phyloP scores from a whole-genome alignment of 2,329 filamentous ascomycete genomes.

The Ceratocystis diversiconidia region DNA sequence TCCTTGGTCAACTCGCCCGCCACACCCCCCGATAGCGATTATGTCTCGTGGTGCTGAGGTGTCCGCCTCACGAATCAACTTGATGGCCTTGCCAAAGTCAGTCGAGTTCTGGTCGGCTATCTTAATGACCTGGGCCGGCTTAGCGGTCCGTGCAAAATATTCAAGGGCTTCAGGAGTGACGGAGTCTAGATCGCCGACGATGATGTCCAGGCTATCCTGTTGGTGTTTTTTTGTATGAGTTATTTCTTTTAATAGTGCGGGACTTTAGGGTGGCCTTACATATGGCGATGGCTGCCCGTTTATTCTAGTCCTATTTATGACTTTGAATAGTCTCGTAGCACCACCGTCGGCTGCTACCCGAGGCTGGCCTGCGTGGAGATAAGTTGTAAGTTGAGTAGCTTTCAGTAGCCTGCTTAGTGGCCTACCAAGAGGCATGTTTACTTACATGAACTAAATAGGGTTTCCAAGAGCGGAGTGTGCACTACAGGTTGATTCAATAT shows the following conservation, averaged over 20 bases:
- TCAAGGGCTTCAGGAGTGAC: slow-evolving; percentile 45
- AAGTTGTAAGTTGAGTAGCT: too few relatives aligned
- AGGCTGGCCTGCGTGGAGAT: slow-evolving; percentile 37
- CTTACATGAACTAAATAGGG: slow-evolving; percentile 9
- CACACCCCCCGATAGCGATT: slow-evolving; percentile 71
- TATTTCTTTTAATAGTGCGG: neutral
- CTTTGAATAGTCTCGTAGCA: slow-evolving; percentile 56
- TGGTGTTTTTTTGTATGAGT: neutral
- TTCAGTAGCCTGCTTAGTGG: neutral
- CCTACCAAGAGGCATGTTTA: neutral
- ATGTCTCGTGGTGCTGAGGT: slow-evolving; percentile 38
- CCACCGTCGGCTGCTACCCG: slow-evolving; percentile 82
- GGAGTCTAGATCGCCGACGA: slow-evolving; percentile 88
- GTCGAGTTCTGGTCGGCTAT: slow-evolving; percentile 77
- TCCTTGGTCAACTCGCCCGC: slow-evolving; percentile 84
- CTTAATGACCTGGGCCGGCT: slow-evolving; percentile 45
- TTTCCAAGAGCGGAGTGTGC: slow-evolving; percentile 33
- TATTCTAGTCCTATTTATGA: slow-evolving; percentile 20
- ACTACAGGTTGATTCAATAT: slow-evolving; percentile 39
- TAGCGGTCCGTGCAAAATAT: slow-evolving; percentile 42
- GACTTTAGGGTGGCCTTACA: neutral
- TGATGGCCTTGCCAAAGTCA: slow-evolving; percentile 75
- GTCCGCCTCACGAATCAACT: slow-evolving; percentile 36
- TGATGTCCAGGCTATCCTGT: slow-evolving; percentile 49
- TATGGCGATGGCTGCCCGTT: slow-evolving; percentile 4